A percentile compares a stretch with the other conserved stretches of the same genome.
Conservation (phyloP, 176 grass and related monocot species). For the Avena sativa region DNA sequence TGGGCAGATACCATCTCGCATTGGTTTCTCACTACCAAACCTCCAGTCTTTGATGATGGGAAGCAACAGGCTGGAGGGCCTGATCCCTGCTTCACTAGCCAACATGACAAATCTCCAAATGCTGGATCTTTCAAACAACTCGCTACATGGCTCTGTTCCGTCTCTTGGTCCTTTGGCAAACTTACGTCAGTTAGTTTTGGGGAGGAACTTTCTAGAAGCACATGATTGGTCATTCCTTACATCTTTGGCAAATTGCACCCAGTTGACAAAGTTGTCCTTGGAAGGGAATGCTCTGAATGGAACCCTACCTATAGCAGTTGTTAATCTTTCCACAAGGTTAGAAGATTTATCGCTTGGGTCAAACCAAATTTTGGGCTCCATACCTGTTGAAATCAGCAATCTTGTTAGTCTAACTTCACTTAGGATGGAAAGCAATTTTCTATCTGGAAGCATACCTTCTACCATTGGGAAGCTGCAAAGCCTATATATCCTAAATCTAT, state of each 20-base stretch:
- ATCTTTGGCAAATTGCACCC: slow-evolving; percentile 35
- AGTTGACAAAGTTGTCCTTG: slow-evolving; percentile 13
- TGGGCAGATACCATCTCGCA: slow-evolving; percentile 18
- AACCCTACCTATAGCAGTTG: slow-evolving; percentile 25
- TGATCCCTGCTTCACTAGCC: slow-evolving; percentile 25
- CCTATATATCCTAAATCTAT: slow-evolving; percentile 47
- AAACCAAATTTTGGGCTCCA: slow-evolving; percentile 44
- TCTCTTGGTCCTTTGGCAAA: background rate
- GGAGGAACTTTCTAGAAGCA: slow-evolving; percentile 29
- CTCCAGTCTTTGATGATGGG: background rate
- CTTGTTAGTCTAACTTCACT: slow-evolving; percentile 46
- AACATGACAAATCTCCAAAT: slow-evolving; percentile 22
- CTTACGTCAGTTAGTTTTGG: background rate
- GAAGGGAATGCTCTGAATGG: slow-evolving; percentile 33
- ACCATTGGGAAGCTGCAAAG: slow-evolving; percentile 43
- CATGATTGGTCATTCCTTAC: slow-evolving; percentile 31
- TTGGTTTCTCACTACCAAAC: slow-evolving; percentile 22
- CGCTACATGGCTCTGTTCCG: slow-evolving; percentile 11
- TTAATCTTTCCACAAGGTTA: slow-evolving; percentile 45
- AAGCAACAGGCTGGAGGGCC: slow-evolving; percentile 6
- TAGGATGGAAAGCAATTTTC: slow-evolving; percentile 49
- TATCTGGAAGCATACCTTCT: slow-evolving; percentile 50
- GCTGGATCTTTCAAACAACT: slow-evolving; percentile 39
- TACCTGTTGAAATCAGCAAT: slow-evolving; percentile 48
- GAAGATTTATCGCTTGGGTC: slow-evolving; percentile 34